Conservation (phyloP, 2,329 filamentous ascomycete species). For the Claviceps sorghi region DNA sequence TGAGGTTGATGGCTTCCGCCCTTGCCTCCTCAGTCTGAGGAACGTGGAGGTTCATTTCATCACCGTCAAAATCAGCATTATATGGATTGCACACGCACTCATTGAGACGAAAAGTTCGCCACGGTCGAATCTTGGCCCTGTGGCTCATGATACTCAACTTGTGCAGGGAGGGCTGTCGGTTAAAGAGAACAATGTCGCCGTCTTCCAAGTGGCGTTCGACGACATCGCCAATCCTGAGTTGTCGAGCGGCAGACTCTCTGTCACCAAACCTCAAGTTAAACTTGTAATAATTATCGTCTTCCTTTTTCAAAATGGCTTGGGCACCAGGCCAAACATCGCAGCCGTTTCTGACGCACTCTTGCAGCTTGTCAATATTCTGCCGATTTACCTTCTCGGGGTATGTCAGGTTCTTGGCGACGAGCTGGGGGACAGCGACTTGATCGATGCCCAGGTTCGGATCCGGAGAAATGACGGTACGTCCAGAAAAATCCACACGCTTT, state of each 20-base stretch:
- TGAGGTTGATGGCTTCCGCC: constrained; percentile 86
- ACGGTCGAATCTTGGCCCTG: constrained; percentile 80
- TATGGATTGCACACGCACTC: constrained; percentile 97
- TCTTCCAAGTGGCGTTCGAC: constrained; percentile 94
- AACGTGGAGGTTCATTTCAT: constrained; percentile 98
- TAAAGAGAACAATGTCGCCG: constrained; percentile 92
- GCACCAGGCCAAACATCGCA: constrained; percentile 73
- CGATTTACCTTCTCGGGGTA: constrained; percentile 81
- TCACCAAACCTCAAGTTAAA: not conserved
- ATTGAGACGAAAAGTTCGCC: constrained; percentile 91
- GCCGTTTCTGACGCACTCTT: constrained; percentile 60
- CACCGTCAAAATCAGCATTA: constrained; percentile 97
- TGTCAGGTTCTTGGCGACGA: constrained; percentile 92
- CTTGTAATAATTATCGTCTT: constrained; percentile 39
- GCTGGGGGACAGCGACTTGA: constrained; percentile 76
- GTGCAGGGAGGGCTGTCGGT: constrained; percentile 91
- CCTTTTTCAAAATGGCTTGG: constrained; percentile 63
- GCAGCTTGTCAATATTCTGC: constrained; percentile 74
- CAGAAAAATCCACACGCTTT: constrained; percentile 97
- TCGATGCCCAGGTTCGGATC: constrained; percentile 91
- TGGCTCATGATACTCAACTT: constrained; percentile 98
- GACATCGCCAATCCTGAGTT: constrained; percentile 68
- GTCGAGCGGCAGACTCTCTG: constrained; percentile 42
- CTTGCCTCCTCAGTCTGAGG: constrained; percentile 95
- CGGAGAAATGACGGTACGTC: constrained; percentile 91